These are phyloP conservation scores for Dioscorea cayenensis DNA, from an alignment of 116 monocot genomes.

Conservation along the genomic window DNA sequence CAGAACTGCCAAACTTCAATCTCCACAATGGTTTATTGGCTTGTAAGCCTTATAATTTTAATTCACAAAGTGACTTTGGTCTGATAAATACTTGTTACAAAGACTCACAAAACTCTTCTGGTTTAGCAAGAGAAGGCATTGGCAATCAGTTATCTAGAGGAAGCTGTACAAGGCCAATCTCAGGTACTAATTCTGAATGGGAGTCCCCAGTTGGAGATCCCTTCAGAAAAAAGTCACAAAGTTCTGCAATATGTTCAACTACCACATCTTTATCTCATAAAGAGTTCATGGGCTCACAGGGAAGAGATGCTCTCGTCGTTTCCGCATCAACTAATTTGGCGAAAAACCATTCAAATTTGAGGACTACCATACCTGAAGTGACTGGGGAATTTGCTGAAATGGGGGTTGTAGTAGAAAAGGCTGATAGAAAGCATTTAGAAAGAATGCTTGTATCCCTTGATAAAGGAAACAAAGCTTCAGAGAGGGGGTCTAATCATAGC, in stretches of 20 bases:
- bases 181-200: conserved; percentile 89
- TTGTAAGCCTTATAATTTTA: conserved; percentile 5
- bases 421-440: conserved; percentile 8
- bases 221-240: conserved; percentile 68
- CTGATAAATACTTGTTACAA: conserved; percentile 6
- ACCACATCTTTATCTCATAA: conserved; percentile 79
- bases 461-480: conserved; percentile 9
- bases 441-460: conserved; percentile 4
- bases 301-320: conserved; percentile 38
- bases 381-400: conserved; percentile 12
- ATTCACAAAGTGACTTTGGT: conserved; percentile 21
- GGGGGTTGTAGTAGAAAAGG: conserved; percentile 8
- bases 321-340: conserved; percentile 24
- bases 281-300: conserved; percentile 89
- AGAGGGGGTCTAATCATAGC: neutral
- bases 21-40: neutral
- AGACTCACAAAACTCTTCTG: conserved; percentile 17
- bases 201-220: conserved; percentile 59
- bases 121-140: conserved; percentile 13
- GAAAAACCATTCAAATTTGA: conserved; percentile 18
- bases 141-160: conserved; percentile 21
- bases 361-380: conserved; percentile 7
- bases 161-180: conserved; percentile 34
- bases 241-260: conserved; percentile 66
- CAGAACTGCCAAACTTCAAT: conserved; percentile 5